Percentiles rank a stretch among this genome's conserved stretches.
phyloP scores from a whole-genome alignment of 371 early-diverging fungal species.

The Mucor ambiguus region DNA sequence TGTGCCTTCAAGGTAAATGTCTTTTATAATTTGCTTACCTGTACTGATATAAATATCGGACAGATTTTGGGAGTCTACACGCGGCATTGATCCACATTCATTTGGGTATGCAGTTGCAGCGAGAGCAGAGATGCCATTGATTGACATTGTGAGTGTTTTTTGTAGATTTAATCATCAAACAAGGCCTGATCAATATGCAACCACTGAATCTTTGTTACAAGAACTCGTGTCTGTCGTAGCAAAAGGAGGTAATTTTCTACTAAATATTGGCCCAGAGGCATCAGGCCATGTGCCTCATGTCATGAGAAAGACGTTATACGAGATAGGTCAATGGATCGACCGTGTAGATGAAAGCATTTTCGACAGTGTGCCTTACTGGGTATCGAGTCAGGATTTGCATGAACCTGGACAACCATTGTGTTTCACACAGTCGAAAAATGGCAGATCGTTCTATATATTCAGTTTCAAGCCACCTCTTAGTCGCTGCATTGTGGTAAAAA shows the following conservation, averaged over 20 bases:
- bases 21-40: background rate
- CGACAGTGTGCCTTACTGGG: conserved; percentile 32
- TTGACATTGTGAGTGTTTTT: background rate
- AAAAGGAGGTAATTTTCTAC: conserved; percentile 39
- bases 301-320: conserved; percentile 18
- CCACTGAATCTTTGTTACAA: conserved; percentile 20
- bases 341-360: conserved; percentile 20
- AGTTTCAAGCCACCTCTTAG: conserved; percentile 6
- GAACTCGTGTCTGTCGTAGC: conserved; percentile 30
- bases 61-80: conserved; percentile 24
- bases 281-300: conserved; percentile 23
- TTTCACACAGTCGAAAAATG: conserved; percentile 24
- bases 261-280: conserved; percentile 36
- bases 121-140: no score
- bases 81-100: conserved; percentile 29
- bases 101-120: conserved; percentile 15
- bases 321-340: conserved; percentile 32
- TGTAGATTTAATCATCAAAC: conserved; percentile 32
- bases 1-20: conserved; percentile 14
- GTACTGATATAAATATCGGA: background rate
- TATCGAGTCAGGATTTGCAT: conserved; percentile 14
- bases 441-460: conserved; percentile 27
- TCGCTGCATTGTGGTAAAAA: conserved; percentile 15
- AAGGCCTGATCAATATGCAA: conserved; percentile 28
- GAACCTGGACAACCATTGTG: conserved; percentile 19